Evolutionary conservation across 768 basidiomycete genomes (phyloP), one percentile per base, ranked within the genome.

Genomic region (Ramaria rubella): DNA sequence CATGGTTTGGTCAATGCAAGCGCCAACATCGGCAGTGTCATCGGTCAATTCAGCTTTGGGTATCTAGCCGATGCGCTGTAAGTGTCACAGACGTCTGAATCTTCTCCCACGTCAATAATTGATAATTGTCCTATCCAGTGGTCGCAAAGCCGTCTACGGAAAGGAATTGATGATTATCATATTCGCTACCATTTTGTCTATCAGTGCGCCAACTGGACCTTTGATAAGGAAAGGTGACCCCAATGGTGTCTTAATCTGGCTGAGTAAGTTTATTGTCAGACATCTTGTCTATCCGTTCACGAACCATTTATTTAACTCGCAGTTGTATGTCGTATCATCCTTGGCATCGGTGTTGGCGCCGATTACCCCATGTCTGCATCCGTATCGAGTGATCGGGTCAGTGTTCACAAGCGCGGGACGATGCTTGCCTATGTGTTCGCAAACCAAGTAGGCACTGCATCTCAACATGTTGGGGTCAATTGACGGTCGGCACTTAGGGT

Each of bases 111-210:
- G 27, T 29, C 2, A 30, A n/a, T 49, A 15, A 36, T 3, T 38
- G 17, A 63, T 64, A 12, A 21, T 19, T 12, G 34, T 11, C 17
- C 17, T 21, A 43, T 9, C 17, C 15, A 30, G 2, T 15, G 87
- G 87, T 5, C 80, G 87, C 14, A 86, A 87, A 64, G 79, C 81
- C 1, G 75, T 88, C 52, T 87, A 87, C 60, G 86, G 87, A 8
- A 86, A 87, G 65, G 87, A 90, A 63, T 77, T 90, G 51, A 85
- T 89, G 79, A 71, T 90, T 57, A 87, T 88, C 61, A 89, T 90
- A 63, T 59, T 89, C 50, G 87, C 85, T 0, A 90, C 88, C 1
- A 87, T 90, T 64, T 67, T 89, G 33, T 78, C 76, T 27, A 73
- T 90, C 56, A 79, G 82, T 2, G 80, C 77, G 14, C 87, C 87